Conservation (phyloP, 139 green algal genomes). For the Astrephomene gubernaculifera region DNA sequence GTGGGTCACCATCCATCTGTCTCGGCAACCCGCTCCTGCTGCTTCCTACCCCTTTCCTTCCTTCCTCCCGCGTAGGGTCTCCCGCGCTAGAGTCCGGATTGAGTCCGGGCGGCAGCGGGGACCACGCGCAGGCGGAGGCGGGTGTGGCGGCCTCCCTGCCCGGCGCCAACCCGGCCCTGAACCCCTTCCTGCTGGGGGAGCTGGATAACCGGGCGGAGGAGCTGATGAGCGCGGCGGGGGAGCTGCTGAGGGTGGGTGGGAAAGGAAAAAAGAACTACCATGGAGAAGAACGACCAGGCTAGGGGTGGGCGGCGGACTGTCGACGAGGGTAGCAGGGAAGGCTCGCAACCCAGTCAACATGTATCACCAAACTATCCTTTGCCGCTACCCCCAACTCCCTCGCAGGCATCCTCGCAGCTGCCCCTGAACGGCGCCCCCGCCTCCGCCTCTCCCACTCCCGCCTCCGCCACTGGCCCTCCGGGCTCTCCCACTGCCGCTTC, state of each 20-base stretch:
- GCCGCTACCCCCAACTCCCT: background rate
- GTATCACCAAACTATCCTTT: background rate
- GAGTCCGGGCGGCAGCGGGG: too few relatives aligned
- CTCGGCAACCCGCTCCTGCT: too few relatives aligned
- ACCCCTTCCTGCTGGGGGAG: slow-evolving; percentile 38
- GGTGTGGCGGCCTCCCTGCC: too few relatives aligned
- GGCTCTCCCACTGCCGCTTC: background rate
- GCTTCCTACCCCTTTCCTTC: too few relatives aligned
- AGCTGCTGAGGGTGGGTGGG: too few relatives aligned
- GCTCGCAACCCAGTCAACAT: background rate
- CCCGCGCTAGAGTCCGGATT: too few relatives aligned
- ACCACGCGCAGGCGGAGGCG: too few relatives aligned
- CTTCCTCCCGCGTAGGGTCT: too few relatives aligned
- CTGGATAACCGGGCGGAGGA: slow-evolving; percentile 40
- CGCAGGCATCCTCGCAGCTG: background rate
- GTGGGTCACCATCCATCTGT: too few relatives aligned
- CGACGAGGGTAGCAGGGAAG: background rate
- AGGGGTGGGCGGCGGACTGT: too few relatives aligned
- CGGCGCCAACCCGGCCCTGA: slow-evolving; percentile 21
- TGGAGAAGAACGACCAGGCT: too few relatives aligned
- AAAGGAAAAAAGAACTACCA: too few relatives aligned
- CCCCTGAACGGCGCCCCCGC: background rate
- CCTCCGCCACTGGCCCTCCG: background rate
- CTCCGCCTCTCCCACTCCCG: background rate
- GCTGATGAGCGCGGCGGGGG: slow-evolving; percentile 11